Evolutionary conservation across 768 basidiomycete species (phyloP).

Genomic region (Dacryopinax primogenitus): DNA sequence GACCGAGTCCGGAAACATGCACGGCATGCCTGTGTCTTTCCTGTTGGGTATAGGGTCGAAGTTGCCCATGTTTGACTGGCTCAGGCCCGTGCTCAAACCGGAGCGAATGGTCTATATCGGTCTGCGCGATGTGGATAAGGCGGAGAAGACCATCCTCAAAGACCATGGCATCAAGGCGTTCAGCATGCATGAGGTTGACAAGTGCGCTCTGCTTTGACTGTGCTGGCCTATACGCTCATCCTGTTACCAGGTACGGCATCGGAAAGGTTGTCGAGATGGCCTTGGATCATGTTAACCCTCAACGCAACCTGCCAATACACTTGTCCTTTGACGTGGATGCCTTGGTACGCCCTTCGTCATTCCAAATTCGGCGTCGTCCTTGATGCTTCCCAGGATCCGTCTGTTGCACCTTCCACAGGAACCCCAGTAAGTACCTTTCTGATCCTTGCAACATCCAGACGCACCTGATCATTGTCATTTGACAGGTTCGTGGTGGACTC

Average conservation of each 20-base stretch:
- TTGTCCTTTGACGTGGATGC: constrained; percentile 95
- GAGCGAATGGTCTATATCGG: constrained; percentile 91
- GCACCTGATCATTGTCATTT: constrained; percentile 15
- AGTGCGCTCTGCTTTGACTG: constrained; percentile 22
- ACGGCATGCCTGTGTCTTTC: constrained; percentile 97
- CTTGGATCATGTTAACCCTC: constrained; percentile 81
- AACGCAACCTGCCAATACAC: constrained; percentile 74
- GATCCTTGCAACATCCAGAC: neutral
- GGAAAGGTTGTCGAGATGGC: constrained; percentile 95
- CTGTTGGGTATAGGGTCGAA: constrained; percentile 44
- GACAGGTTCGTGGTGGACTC: constrained; percentile 78
- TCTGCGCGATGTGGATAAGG: constrained; percentile 79
- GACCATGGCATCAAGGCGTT: constrained; percentile 80
- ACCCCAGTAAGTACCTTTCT: constrained; percentile 50
- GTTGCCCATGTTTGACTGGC: constrained; percentile 40
- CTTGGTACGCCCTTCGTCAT: constrained; percentile 24
- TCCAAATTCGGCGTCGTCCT: neutral
- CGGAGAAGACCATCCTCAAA: constrained; percentile 75
- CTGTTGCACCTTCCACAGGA: constrained; percentile 90
- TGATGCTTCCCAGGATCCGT: constrained; percentile 46
- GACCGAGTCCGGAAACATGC: constrained; percentile 85
- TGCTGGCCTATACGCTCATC: neutral
- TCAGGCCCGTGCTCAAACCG: constrained; percentile 52
- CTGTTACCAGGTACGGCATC: constrained; percentile 48
- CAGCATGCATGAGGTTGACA: constrained; percentile 78